Conservation (phyloP, 1,139 yeast genomes). For the Diutina pseudorugosa region DNA sequence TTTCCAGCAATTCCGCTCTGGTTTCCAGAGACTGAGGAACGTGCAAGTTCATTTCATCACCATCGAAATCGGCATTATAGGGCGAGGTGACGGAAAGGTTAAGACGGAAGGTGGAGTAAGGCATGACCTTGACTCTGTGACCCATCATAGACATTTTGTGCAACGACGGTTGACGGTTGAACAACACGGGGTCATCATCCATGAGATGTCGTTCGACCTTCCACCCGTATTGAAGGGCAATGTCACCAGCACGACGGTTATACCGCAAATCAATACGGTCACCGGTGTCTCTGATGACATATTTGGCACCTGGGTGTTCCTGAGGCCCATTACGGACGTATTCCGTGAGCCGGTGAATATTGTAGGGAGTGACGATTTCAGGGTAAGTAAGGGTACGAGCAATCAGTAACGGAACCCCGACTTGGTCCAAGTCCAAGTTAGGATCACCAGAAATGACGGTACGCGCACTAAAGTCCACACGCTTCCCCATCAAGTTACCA, state of each 20-base stretch:
- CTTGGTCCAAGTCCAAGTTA: constrained; percentile 91
- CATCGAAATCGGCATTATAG: constrained; percentile 99
- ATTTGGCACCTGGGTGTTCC: constrained; percentile 99
- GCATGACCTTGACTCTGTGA: constrained; percentile 98
- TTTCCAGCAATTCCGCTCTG: constrained; percentile 86
- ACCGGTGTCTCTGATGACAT: constrained; percentile 95
- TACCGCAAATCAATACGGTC: constrained; percentile 95
- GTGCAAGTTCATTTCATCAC: constrained; percentile 99
- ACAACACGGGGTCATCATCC: constrained; percentile 95
- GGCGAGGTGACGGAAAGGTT: constrained; percentile 96
- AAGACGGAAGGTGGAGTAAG: constrained; percentile 93
- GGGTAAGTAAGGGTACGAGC: constrained; percentile 95
- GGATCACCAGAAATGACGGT: constrained; percentile 99
- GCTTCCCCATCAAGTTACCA: constrained; percentile 98
- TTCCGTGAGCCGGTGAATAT: constrained; percentile 85
- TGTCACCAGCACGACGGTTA: constrained; percentile 96
- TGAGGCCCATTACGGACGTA: constrained; percentile 95
- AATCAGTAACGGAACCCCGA: constrained; percentile 94
- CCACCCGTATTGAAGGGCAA: constrained; percentile 97
- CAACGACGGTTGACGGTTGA: constrained; percentile 97
- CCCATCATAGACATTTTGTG: constrained; percentile 99
- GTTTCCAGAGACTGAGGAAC: constrained; percentile 99
- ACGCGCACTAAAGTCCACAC: constrained; percentile 98
- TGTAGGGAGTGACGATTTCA: constrained; percentile 94
- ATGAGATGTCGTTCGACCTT: constrained; percentile 95